Conservation (phyloP, 352 stramenopile species). For the Phytophthora tentaculata region DNA sequence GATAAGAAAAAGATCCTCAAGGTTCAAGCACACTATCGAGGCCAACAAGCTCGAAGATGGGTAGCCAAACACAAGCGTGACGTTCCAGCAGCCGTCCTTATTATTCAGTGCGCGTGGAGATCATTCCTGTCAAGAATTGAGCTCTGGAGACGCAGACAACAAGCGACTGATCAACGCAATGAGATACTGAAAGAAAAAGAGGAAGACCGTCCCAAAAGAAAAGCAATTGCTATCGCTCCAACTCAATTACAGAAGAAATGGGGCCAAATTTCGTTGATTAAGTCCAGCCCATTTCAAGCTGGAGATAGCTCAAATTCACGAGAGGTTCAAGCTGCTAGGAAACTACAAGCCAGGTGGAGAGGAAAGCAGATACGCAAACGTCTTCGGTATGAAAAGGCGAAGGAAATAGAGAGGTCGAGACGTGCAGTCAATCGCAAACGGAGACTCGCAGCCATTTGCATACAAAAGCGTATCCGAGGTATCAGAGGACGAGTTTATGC, state of each 20-base stretch:
- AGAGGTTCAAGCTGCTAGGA: slow-evolving; percentile 41
- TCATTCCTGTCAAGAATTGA: slow-evolving; percentile 38
- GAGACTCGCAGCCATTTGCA: slow-evolving; percentile 48
- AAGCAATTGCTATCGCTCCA: slow-evolving; percentile 21
- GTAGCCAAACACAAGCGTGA: slow-evolving; percentile 30
- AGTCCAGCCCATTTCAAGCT: slow-evolving; percentile 2
- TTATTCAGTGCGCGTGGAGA: slow-evolving; percentile 63
- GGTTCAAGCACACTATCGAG: slow-evolving; percentile 62
- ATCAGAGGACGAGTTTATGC: slow-evolving; percentile 48
- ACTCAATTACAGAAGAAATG: slow-evolving; percentile 37
- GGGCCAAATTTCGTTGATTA: slow-evolving; percentile 28
- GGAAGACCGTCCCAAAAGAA: slow-evolving; percentile 27
- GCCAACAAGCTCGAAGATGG: slow-evolving; percentile 41
- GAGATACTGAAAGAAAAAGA: slow-evolving; percentile 29
- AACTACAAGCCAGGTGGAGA: slow-evolving; percentile 62
- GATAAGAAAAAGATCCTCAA: slow-evolving; percentile 63
- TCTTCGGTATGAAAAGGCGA: slow-evolving; percentile 50
- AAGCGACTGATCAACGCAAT: slow-evolving; percentile 24
- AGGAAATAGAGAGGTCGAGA: slow-evolving; percentile 37
- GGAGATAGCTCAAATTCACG: slow-evolving; percentile 12
- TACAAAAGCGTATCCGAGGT: slow-evolving; percentile 65
- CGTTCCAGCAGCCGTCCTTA: slow-evolving; percentile 32
- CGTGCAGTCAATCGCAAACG: slow-evolving; percentile 40
- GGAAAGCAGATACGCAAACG: slow-evolving; percentile 45
- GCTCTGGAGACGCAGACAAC: slow-evolving; percentile 8